Conservation (phyloP, 2,329 filamentous ascomycete species). For the Zymoseptoria pseudotritici region DNA sequence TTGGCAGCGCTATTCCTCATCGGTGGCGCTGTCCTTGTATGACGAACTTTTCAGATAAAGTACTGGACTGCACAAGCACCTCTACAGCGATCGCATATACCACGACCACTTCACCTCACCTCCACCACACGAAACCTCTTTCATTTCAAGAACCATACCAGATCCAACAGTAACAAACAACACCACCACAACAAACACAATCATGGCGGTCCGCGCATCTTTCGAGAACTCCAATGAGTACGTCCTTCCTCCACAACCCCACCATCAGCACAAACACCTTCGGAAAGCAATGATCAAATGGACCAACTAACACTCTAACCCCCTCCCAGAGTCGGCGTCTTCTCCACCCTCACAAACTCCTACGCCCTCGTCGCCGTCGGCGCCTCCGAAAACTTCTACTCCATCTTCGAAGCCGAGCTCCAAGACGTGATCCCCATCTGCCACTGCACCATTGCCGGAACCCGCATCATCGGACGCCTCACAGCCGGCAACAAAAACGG, state of each 20-base stretch:
- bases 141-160: not conserved
- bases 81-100: not conserved
- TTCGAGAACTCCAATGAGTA: conserved; percentile 92
- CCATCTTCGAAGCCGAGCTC: conserved; percentile 94
- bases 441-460: conserved; percentile 92
- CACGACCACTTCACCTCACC: not conserved
- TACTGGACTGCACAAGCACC: not conserved
- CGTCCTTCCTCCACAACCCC: conserved; percentile 29
- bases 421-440: conserved; percentile 97
- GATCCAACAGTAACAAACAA: conserved; percentile 1
- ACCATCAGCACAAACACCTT: conserved; percentile 13
- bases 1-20: too few relatives aligned
- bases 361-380: conserved; percentile 92
- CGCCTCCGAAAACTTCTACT: conserved; percentile 98
- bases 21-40: not conserved
- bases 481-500: conserved; percentile 96
- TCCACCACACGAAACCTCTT: not conserved
- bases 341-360: conserved; percentile 92
- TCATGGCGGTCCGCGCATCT: conserved; percentile 51
- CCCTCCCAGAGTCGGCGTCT: conserved; percentile 78
- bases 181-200: conserved; percentile 18
- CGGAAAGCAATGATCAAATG: conserved; percentile 11
- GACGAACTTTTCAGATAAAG: not conserved
- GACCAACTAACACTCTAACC: not conserved
- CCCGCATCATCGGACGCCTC: conserved; percentile 88